A percentile compares a stretch with the other conserved stretches of the same genome.
Conservation (phyloP, 331 rosid genomes). For the Malus hybrid region DNA sequence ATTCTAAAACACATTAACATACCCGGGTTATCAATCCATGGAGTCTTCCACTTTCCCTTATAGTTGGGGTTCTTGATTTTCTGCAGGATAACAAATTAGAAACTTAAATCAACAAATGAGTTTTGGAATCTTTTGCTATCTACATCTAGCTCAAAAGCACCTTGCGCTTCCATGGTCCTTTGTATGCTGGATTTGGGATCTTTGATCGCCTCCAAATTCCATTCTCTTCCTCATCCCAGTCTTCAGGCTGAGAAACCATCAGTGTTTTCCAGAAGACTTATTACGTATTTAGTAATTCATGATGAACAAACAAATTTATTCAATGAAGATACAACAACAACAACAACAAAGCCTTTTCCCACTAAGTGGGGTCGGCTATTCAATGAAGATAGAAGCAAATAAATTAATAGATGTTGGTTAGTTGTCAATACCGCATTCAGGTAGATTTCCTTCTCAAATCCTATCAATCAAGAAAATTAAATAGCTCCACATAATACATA, state of each 20-base stretch:
- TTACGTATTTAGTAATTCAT: background rate
- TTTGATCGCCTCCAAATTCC: slow-evolving; percentile 72
- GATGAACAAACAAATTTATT: background rate
- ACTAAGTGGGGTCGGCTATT: too few relatives aligned
- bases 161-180: slow-evolving; percentile 92
- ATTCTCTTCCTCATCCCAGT: slow-evolving; percentile 83
- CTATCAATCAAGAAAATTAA: slow-evolving; percentile 8
- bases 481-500: background rate
- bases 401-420: background rate
- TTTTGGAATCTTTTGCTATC: slow-evolving; percentile 6
- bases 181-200: slow-evolving; percentile 80
- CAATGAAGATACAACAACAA: background rate
- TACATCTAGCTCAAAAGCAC: slow-evolving; percentile 26
- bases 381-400: background rate
- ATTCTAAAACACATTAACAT: slow-evolving; percentile 6
- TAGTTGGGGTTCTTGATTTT: slow-evolving; percentile 91
- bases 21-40: slow-evolving; percentile 96
- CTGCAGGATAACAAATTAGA: slow-evolving; percentile 38
- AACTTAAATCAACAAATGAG: background rate
- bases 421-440: background rate
- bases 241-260: slow-evolving; percentile 43
- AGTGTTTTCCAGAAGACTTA: background rate
- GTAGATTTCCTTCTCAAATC: background rate
- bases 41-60: slow-evolving; percentile 90
- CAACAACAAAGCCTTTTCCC: too few relatives aligned